Evolutionary conservation across 2,329 filamentous ascomycete species (phyloP), one percentile per base, ranked within the genome.

Genomic region (Colletotrichum karsti): DNA sequence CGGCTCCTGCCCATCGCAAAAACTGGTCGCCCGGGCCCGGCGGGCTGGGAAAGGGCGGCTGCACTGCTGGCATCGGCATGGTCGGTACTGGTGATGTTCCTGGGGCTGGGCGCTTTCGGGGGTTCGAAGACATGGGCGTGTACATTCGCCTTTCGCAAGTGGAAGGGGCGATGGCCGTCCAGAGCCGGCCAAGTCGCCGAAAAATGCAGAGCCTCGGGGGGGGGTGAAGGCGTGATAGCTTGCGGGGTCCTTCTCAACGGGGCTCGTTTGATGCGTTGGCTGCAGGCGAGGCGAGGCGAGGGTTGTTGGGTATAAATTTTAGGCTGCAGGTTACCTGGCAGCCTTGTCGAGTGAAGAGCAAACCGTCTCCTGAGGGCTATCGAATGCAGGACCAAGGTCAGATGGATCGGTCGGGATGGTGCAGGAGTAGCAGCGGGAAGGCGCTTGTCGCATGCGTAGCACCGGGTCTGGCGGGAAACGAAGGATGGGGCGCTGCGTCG

Each of bases 51-150:
- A 85, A 81, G 24, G 79, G 81, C 82, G 61, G 76, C 70, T 82
- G 86, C 75, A 87, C 80, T 71, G 82, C 82, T 41, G 84, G 83
- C 55, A 83, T 76, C 35, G 89, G 87, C 22, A 87, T 81, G 71
- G 88, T 81, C 13, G 92, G 91, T 39, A 88, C 81, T n/a, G 93
- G 91, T 39, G 89, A 86, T 69, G 90, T 83, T 76, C 91, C 92
- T 63, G 93, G 91, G 51, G 93, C 92, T 72, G 91, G 85, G 78
- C 93, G 87, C 83, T 96, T 96, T 79, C 92, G 82, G 20, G 86
- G 78, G 70, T 87, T 88, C 50, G 80, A 75, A 64, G 87, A 83
- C 85, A 87, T 87, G 63, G 72, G 63, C 64, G 68, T 70, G 70
- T 72, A 65, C 67, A 73, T 70, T n/a, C 28, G 39, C n/a, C 33